Percentiles rank a stretch among this genome's conserved stretches.
Conservation (phyloP, 2,329 filamentous ascomycete species). For the Tothia fuscella region DNA sequence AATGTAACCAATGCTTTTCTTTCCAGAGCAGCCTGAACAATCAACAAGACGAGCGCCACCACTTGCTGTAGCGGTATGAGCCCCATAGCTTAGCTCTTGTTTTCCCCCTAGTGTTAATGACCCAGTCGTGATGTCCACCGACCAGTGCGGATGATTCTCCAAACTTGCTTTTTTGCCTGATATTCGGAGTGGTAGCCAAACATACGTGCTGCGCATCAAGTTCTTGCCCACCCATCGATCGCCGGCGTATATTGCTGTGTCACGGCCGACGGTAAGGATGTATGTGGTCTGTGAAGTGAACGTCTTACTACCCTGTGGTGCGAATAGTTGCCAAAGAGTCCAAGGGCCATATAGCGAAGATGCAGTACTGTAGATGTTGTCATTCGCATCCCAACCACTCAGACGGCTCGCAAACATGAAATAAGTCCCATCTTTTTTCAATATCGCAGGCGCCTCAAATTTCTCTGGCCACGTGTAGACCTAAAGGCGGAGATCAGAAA, state of each 20-base stretch:
- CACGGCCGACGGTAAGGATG: slow-evolving; percentile 37
- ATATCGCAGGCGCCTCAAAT: slow-evolving; percentile 50
- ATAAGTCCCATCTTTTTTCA: slow-evolving; percentile 44
- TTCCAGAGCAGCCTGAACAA: slow-evolving; percentile 42
- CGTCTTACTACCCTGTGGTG: slow-evolving; percentile 43
- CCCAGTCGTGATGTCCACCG: slow-evolving; percentile 31
- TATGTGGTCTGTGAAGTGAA: slow-evolving; percentile 50
- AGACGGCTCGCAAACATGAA: slow-evolving; percentile 13
- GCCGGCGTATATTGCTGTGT: slow-evolving; percentile 47
- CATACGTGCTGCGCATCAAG: slow-evolving; percentile 48
- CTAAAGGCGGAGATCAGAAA: too few relatives aligned
- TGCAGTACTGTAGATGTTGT: slow-evolving; percentile 52
- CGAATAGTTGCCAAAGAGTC: slow-evolving; percentile 49
- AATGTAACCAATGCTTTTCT: slow-evolving; percentile 37
- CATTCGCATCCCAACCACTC: slow-evolving; percentile 44
- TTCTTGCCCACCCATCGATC: slow-evolving; percentile 54
- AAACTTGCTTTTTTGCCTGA: slow-evolving; percentile 38
- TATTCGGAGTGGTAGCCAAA: slow-evolving; percentile 51
- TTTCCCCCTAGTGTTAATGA: slow-evolving; percentile 32
- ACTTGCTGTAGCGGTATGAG: slow-evolving; percentile 34
- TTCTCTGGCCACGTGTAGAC: slow-evolving; percentile 42
- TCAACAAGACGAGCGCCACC: slow-evolving; percentile 34
- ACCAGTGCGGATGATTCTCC: slow-evolving; percentile 44
- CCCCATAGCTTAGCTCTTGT: slow-evolving; percentile 41
- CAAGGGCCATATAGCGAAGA: slow-evolving; percentile 47